Base-by-base conservation (phyloP, 2,329 filamentous ascomycete genomes). In the Penicillium nordicum region DNA sequence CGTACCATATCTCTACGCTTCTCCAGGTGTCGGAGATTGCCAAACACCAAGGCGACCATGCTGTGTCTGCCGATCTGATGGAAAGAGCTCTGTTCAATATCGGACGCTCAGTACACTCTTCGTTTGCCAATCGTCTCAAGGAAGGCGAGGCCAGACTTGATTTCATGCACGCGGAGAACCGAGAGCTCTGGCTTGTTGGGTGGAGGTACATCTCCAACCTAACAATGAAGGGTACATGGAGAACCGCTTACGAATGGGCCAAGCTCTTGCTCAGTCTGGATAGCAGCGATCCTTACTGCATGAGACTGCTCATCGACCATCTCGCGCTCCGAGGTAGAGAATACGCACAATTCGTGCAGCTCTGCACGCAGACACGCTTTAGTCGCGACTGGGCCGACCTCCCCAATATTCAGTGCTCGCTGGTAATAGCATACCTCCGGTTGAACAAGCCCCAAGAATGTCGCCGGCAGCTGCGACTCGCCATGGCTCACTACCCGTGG, bases 11-110 rank as follows among this genome's bases (percentile, higher is more conserved):
- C 63, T 94, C 91, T 1, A 92, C 90, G 2, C 82, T 97, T n/a
- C 85, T 97, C 23, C 92, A 97, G 71, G 92, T 96, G 29, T 95
- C 90, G 59, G 90, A 91, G 70, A 89, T 97, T 48, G 92, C 92
- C 12, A 93, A 94, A 71, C 89, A 96, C 63, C 91, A 97, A 69
- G 86, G 91, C 51, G 94, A 97, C 69, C 88, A 92, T 71, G 85
- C 92, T 1, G 84, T 94, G 4, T 87, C 93, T 0, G 88, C 90
- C 4, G 92, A 97, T 67, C 82, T 97, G 1, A 85, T 95, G 52
- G 93, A 97, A 75, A 84, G 94, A 44, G 92, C 93, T 0, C 82
- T 99, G 6, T 97, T 97, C 76, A 89, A 90, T 0, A 93, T 97
- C 70, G 94, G 93, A n/a, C 85, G 93, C 37, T 89, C 92, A 4